Evolutionary conservation across 2,329 filamentous ascomycete genomes (phyloP).

Genomic region (Arthrobotrys sphaeroides): DNA sequence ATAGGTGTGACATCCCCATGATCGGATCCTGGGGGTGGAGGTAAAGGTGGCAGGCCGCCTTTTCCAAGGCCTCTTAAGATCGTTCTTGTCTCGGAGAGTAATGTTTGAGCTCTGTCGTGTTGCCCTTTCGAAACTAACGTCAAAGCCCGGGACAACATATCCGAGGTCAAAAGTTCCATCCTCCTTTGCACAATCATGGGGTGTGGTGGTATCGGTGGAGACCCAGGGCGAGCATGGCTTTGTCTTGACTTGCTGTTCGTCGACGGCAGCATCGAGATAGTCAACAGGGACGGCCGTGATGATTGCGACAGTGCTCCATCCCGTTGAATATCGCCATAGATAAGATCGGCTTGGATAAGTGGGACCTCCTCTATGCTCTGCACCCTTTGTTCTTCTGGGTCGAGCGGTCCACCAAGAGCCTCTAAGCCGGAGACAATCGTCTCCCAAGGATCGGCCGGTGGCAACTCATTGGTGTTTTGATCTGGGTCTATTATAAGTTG

Average conservation of each 20-base stretch:
- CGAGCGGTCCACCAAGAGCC: slow-evolving; percentile 85
- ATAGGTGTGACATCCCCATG: slow-evolving; percentile 48
- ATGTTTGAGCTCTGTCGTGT: slow-evolving; percentile 90
- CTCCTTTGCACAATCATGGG: slow-evolving; percentile 93
- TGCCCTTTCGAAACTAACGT: slow-evolving; percentile 90
- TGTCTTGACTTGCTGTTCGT: slow-evolving; percentile 69
- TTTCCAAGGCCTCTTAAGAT: slow-evolving; percentile 97
- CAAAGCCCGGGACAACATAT: slow-evolving; percentile 93
- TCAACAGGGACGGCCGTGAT: slow-evolving; percentile 86
- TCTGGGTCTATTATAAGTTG: slow-evolving; percentile 93
- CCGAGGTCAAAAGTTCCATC: slow-evolving; percentile 96
- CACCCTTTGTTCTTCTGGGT: slow-evolving; percentile 83
- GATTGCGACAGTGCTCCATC: slow-evolving; percentile 87
- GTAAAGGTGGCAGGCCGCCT: slow-evolving; percentile 88
- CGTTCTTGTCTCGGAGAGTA: slow-evolving; percentile 90
- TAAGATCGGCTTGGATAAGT: slow-evolving; percentile 91
- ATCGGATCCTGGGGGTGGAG: slow-evolving; percentile 66
- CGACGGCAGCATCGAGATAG: slow-evolving; percentile 92
- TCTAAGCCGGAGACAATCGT: slow-evolving; percentile 95
- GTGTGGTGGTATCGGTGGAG: slow-evolving; percentile 91
- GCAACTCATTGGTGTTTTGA: slow-evolving; percentile 79
- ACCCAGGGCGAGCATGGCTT: slow-evolving; percentile 65
- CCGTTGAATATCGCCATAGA: slow-evolving; percentile 89
- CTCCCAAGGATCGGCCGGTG: slow-evolving; percentile 96
- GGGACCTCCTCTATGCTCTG: slow-evolving; percentile 93